Base-by-base conservation (phyloP, 2,329 filamentous ascomycete genomes). In the Colletotrichum sp. region DNA sequence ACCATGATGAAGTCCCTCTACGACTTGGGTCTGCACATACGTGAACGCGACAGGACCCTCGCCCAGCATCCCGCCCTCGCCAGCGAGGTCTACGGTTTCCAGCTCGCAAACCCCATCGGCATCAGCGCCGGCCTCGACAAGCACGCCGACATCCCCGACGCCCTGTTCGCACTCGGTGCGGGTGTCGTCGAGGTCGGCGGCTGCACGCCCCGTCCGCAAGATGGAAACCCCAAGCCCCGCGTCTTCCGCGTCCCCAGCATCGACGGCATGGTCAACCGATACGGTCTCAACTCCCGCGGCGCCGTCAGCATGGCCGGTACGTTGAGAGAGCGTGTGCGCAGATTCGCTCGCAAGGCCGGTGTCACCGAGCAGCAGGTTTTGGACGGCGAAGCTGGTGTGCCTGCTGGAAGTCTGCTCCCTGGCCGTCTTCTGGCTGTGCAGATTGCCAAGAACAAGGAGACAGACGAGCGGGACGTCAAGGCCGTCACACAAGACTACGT, bases 91-190 rank as follows among this genome's bases (percentile, higher is more conserved):
- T 98, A 98, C 82, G 95, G 94, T 43, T 91, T 94, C 77, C 89
- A 87, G 6, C 86, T 99, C 62, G 88, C 91, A 80, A 98, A 98
- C 85, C 97, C 97, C 2, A 93, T 99, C 80, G 97, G 94, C 72
- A 98, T 97, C 77, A 97, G 95, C n/a, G 97, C 95, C 7, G 97
- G 97, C 12, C 92, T 99, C 58, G 97, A 98, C 87, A 98, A 99
- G 88, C 91, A 98, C 81, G 97, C 93, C 70, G 95, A 98, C 77
- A 93, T 98, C 70, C 94, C 96, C 2, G 94, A 96, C 80, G 91
- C 93, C 16, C 89, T 99, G 43, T 94, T 98, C 82, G 95, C 93
- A 9, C 87, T 98, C 5, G 97, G 97, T 36, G 93, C 96, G 28
- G 93, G 93, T 5, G 90, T 98, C 48, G 95, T 99, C 34, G 97